Conservation (phyloP, 768 basidiomycete species). For the Neoboletus brunneissimus region DNA sequence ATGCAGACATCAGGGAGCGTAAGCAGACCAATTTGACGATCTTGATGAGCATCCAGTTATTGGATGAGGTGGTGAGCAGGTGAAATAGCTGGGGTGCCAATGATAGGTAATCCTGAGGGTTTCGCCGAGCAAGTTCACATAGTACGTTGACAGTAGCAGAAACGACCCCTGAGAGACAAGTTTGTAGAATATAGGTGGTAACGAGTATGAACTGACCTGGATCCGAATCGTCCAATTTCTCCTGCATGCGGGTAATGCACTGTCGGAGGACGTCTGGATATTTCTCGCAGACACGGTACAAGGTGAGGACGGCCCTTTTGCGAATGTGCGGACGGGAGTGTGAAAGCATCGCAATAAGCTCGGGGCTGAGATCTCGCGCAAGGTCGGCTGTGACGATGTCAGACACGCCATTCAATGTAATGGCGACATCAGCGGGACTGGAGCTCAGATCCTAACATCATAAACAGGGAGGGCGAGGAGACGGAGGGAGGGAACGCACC, state of each 20-base stretch:
- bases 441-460: conserved; percentile 71
- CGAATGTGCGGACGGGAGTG: conserved; percentile 88
- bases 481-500: conserved; percentile 42
- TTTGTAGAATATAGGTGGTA: background rate
- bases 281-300: conserved; percentile 77
- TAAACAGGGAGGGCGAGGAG: conserved; percentile 7
- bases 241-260: conserved; percentile 68
- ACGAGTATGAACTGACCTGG: conserved; percentile 42
- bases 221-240: conserved; percentile 78
- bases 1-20: background rate
- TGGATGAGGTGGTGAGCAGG: conserved; percentile 87
- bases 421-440: conserved; percentile 67
- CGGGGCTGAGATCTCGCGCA: conserved; percentile 85
- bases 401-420: conserved; percentile 79
- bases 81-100: conserved; percentile 93
- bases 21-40: conserved; percentile 85
- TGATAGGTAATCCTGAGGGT: conserved; percentile 76
- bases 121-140: conserved; percentile 83
- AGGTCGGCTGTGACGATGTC: conserved; percentile 84
- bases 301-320: conserved; percentile 82
- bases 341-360: conserved; percentile 81
- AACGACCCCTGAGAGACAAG: conserved; percentile 66
- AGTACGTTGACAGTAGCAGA: conserved; percentile 91
- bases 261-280: conserved; percentile 76
- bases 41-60: conserved; percentile 99